These are phyloP conservation scores for Neospermospora avenae DNA, from an alignment of 2,329 filamentous ascomycete genomes.

Conservation along the genomic window DNA sequence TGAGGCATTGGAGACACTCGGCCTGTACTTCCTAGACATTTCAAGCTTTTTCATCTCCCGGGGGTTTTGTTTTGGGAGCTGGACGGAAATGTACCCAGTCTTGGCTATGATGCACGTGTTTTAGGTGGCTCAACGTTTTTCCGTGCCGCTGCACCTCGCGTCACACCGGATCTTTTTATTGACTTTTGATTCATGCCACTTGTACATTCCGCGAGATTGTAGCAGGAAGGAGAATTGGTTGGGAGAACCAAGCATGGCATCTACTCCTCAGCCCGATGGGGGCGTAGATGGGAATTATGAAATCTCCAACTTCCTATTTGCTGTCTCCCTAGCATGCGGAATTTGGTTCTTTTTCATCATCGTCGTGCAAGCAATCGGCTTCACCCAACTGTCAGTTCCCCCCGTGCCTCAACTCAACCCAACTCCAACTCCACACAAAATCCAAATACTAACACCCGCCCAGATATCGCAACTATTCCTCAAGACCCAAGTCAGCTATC, in stretches of 20 bases:
- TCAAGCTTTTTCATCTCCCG: too few relatives aligned
- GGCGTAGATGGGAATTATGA: constrained; percentile 13
- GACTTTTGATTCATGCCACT: background rate
- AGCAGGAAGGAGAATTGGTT: too few relatives aligned
- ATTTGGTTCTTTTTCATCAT: constrained; percentile 52
- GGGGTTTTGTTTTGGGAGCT: too few relatives aligned
- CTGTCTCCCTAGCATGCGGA: constrained; percentile 46
- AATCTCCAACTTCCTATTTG: constrained; percentile 24
- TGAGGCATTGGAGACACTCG: too few relatives aligned
- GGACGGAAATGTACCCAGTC: too few relatives aligned
- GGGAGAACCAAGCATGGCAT: background rate
- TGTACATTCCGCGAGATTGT: background rate
- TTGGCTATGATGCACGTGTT: too few relatives aligned
- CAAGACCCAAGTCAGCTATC: constrained; percentile 45
- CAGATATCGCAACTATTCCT: constrained; percentile 54
- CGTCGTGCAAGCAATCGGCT: constrained; percentile 53
- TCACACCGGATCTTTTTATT: background rate
- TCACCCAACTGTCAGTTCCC: constrained; percentile 48
- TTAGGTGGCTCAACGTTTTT: background rate
- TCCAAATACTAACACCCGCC: background rate
- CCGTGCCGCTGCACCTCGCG: background rate
- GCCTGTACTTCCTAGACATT: too few relatives aligned
- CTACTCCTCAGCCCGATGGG: background rate
- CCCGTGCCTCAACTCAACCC: background rate
- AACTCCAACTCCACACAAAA: background rate